Base-by-base conservation (phyloP, 176 grass and related monocot genomes). In the Juncus inflexus region DNA sequence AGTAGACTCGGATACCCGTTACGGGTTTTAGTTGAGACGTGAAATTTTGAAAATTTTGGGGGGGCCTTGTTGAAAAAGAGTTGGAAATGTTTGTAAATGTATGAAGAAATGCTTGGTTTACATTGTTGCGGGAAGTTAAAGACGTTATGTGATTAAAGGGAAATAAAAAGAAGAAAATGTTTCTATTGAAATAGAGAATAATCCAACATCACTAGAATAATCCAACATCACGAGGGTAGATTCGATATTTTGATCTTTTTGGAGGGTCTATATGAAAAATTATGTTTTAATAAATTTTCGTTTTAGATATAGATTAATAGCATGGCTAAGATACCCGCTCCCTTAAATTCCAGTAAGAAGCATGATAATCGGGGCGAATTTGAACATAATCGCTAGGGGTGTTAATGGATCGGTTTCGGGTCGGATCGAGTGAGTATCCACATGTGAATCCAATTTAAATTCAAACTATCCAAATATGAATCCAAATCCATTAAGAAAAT, bases 281-380 rank as follows among this genome's bases (percentile, higher is more conserved):
- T 28, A 0, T 1, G 1, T 28, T 47, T 6, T 47, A 9, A 47
- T 6, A 47, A 57, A 89, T 87, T 97, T 91, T 91, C 92, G 91
- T 49, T 87, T 87, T 74, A 97, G 87, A 79, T 97, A 97, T 50
- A 97, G 63, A 83, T 97, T 97, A 59, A 97, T 91, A 54, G 92
- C 87, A 74, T 97, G 92, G 63, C 92, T 97, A 50, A 97, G 92
- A 63, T 86, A 97, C 78, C 92, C 92, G 51, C 92, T 89, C 37
- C 87, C 92, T 64, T 77, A 87, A 74, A 97, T 79, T 39, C 87
- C 92, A 43, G 84, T 91, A 50, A 97, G 85, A 84, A 97, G 92
- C 73, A 87, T 86, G 37, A 87, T 91, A 62, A 97, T 84, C 8
- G 87, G 87, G 62, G 91, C 80, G 81, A 91, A 97, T 83, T 97